phyloP scores from a whole-genome alignment of 73 alveolate genomes.

The Uronychia setigera region DNA sequence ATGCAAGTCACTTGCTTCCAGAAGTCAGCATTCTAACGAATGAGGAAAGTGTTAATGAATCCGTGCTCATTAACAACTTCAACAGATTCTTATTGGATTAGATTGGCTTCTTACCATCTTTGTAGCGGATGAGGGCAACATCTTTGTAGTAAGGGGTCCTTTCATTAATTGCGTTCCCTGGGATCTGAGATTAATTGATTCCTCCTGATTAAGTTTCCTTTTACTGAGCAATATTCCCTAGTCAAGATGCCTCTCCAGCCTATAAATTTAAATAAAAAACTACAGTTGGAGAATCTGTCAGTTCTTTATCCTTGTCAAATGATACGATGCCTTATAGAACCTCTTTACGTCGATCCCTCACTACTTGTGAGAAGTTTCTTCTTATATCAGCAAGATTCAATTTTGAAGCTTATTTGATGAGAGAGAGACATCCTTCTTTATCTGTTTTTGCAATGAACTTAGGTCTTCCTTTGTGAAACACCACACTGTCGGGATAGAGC shows the following conservation, averaged over 20 bases:
- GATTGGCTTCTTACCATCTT: not conserved
- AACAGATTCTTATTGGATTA: not conserved
- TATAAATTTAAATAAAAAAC: not conserved
- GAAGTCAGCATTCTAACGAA: not conserved
- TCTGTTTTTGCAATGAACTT: constrained; percentile 50
- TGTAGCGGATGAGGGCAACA: constrained; percentile 54
- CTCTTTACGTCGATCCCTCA: constrained; percentile 44
- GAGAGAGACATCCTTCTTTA: constrained; percentile 47
- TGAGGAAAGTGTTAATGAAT: not conserved
- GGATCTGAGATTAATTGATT: not conserved
- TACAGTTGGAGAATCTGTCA: not conserved
- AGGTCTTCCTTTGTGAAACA: constrained; percentile 58
- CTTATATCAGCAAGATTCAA: constrained; percentile 39
- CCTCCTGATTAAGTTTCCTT: not conserved
- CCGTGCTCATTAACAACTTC: constrained; percentile 11
- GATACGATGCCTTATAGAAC: not conserved
- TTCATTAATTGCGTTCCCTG: not conserved
- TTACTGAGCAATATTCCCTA: not conserved
- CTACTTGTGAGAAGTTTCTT: constrained; percentile 46
- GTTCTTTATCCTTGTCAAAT: not conserved
- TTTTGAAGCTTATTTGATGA: constrained; percentile 22
- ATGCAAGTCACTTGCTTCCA: constrained; percentile 12
- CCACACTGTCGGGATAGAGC: constrained; percentile 63
- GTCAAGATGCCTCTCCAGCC: not conserved
- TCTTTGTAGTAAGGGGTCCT: constrained; percentile 48